Evolutionary conservation across 2,329 filamentous ascomycete genomes (phyloP).

Genomic region (Coniella lustricola): DNA sequence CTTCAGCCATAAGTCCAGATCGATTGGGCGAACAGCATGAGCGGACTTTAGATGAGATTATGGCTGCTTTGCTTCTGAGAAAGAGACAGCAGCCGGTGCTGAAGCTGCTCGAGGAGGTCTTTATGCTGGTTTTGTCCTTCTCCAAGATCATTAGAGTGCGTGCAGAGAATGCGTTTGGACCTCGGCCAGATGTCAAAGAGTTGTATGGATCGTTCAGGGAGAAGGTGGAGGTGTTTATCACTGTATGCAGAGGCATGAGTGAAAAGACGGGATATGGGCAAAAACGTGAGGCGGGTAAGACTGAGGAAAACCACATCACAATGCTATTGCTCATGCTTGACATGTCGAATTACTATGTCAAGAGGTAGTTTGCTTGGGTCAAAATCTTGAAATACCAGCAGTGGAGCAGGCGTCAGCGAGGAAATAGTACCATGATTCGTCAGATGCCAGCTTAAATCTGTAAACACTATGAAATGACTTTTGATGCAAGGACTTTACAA

Average conservation of each 20-base stretch:
- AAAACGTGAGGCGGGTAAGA: constrained; percentile 24
- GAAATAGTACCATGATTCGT: too few relatives aligned
- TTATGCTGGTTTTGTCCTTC: constrained; percentile 64
- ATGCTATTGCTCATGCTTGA: constrained; percentile 64
- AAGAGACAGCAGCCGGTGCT: constrained; percentile 69
- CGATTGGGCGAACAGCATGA: constrained; percentile 65
- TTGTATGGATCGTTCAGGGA: constrained; percentile 62
- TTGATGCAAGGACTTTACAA: too few relatives aligned
- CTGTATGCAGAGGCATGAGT: constrained; percentile 59
- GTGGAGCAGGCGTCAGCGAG: too few relatives aligned
- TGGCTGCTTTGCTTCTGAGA: constrained; percentile 65
- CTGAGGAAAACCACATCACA: constrained; percentile 55
- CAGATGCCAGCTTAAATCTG: too few relatives aligned
- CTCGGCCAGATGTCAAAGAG: constrained; percentile 25
- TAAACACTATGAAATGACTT: too few relatives aligned
- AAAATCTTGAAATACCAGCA: too few relatives aligned
- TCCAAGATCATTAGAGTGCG: constrained; percentile 44
- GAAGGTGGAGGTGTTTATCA: constrained; percentile 68
- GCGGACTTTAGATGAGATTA: constrained; percentile 65
- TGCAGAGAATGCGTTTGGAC: constrained; percentile 28
- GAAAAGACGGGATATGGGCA: constrained; percentile 51
- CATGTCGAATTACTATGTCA: constrained; percentile 58
- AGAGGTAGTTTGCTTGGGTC: constrained; percentile 5
- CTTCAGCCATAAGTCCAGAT: constrained; percentile 47
- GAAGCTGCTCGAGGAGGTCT: constrained; percentile 69